Evolutionary conservation across 306 rosid genomes (phyloP).

Genomic region (Pachyrhizus erosus): DNA sequence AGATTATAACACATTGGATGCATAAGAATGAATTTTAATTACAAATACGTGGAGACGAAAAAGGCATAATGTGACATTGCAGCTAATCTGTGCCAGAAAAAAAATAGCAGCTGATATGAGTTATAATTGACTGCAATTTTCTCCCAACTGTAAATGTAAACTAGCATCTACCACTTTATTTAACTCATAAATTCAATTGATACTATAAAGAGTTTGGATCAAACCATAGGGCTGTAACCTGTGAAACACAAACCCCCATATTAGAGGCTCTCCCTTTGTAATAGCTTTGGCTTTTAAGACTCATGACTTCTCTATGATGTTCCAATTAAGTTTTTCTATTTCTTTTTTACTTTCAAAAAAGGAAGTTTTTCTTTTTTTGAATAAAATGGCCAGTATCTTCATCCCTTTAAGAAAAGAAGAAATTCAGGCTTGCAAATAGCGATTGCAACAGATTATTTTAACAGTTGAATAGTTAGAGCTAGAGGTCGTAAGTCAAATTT

Average conservation of each 20-base stretch:
- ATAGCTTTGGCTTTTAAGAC: not conserved
- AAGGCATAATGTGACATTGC: constrained; percentile 1
- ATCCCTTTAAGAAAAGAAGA: constrained; percentile 18
- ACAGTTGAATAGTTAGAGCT: too few relatives aligned
- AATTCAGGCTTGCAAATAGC: constrained; percentile 13
- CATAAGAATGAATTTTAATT: constrained; percentile 20
- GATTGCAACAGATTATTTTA: not conserved
- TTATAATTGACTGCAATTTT: constrained; percentile 24
- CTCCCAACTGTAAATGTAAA: constrained; percentile 25
- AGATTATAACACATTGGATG: constrained; percentile 6
- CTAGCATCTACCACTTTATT: constrained; percentile 14
- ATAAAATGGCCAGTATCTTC: not conserved
- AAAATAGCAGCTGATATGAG: not conserved
- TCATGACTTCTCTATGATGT: too few relatives aligned
- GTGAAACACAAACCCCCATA: not conserved
- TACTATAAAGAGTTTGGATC: constrained; percentile 4
- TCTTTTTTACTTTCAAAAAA: too few relatives aligned
- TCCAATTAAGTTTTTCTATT: too few relatives aligned
- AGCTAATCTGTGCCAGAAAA: not conserved
- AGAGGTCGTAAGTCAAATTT: too few relatives aligned
- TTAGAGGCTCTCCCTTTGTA: constrained; percentile 2
- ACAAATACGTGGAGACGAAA: not conserved
- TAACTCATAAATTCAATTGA: constrained; percentile 9
- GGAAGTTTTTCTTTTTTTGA: not conserved
- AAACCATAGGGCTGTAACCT: not conserved